A percentile compares a stretch with the other conserved stretches of the same genome.
Conservation (phyloP, 805 yeast genomes). For the Metschnikowia shivogae region DNA sequence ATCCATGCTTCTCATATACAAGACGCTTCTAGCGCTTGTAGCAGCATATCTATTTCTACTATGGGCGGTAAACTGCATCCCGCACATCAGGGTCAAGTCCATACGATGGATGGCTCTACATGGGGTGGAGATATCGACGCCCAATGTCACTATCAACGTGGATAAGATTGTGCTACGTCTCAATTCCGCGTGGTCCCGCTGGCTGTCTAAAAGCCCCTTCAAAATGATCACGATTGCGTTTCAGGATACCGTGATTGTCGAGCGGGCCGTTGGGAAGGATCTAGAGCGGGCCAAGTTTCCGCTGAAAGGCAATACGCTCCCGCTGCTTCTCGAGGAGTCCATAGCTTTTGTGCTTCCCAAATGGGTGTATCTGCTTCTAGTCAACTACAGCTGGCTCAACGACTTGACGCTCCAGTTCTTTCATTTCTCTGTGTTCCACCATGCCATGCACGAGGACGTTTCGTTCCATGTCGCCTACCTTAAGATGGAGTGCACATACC, state of each 20-base stretch:
- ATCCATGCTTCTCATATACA: not conserved
- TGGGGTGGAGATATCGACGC: constrained; percentile 10
- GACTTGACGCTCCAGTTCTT: constrained; percentile 13
- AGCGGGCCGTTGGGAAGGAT: not conserved
- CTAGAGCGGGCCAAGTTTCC: not conserved
- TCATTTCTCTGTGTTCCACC: constrained; percentile 13
- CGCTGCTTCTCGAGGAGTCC: not conserved
- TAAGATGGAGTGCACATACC: constrained; percentile 11
- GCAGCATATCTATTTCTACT: constrained; percentile 7
- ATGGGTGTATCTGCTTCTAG: constrained; percentile 4
- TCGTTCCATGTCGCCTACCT: constrained; percentile 15
- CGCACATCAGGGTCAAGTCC: constrained; percentile 12
- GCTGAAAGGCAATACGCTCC: not conserved
- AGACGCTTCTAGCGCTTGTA: not conserved
- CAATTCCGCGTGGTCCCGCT: constrained; percentile 6
- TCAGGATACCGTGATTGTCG: constrained; percentile 9
- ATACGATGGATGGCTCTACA: constrained; percentile 17
- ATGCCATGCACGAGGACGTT: constrained; percentile 9
- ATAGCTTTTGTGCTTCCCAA: constrained; percentile 4
- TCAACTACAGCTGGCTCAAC: constrained; percentile 14
- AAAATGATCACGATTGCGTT: constrained; percentile 11
- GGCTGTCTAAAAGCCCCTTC: constrained; percentile 9
- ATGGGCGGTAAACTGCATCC: constrained; percentile 12
- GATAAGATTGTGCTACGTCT: constrained; percentile 7
- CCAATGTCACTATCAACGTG: constrained; percentile 7